These are phyloP conservation scores for Retiboletus flavoniger DNA, from an alignment of 1,284 basidiomycete species.

Conservation along the genomic window DNA sequence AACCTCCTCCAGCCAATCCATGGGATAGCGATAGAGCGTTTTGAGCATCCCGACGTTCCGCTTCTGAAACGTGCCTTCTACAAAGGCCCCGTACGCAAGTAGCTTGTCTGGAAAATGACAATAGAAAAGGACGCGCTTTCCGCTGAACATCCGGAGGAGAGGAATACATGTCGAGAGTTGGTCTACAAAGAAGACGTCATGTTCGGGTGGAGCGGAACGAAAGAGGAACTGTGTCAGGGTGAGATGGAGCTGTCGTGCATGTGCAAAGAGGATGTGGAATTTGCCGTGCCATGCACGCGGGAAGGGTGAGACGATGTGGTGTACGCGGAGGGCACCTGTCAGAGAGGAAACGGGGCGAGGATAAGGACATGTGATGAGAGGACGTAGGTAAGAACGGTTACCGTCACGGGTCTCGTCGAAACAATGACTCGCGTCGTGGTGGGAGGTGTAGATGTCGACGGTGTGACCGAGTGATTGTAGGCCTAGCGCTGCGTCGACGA, in stretches of 20 bases:
- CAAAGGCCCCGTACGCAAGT: slow-evolving; percentile 75
- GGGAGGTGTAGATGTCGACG: slow-evolving; percentile 93
- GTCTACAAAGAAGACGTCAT: slow-evolving; percentile 93
- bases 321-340: slow-evolving; percentile 82
- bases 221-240: slow-evolving; percentile 54
- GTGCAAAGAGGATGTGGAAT: slow-evolving; percentile 88
- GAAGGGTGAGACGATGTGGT: slow-evolving; percentile 71
- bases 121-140: slow-evolving; percentile 89
- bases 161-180: slow-evolving; percentile 93
- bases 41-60: slow-evolving; percentile 57
- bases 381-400: slow-evolving; percentile 32
- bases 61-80: slow-evolving; percentile 47
- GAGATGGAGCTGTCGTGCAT: slow-evolving; percentile 85
- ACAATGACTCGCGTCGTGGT: slow-evolving; percentile 82
- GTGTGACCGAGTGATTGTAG: slow-evolving; percentile 83
- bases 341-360: background rate
- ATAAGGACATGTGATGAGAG: background rate
- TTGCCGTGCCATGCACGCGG: slow-evolving; percentile 77
- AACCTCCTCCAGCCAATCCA: slow-evolving; percentile 87
- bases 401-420: slow-evolving; percentile 91
- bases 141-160: slow-evolving; percentile 65
- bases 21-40: slow-evolving; percentile 79
- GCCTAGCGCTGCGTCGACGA: slow-evolving; percentile 94
- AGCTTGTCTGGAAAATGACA: slow-evolving; percentile 98
- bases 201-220: slow-evolving; percentile 42